Evolutionary conservation across 2,329 filamentous ascomycete species (phyloP), one percentile per base, ranked within the genome.

Genomic region (Chaetomiaceae sp.): DNA sequence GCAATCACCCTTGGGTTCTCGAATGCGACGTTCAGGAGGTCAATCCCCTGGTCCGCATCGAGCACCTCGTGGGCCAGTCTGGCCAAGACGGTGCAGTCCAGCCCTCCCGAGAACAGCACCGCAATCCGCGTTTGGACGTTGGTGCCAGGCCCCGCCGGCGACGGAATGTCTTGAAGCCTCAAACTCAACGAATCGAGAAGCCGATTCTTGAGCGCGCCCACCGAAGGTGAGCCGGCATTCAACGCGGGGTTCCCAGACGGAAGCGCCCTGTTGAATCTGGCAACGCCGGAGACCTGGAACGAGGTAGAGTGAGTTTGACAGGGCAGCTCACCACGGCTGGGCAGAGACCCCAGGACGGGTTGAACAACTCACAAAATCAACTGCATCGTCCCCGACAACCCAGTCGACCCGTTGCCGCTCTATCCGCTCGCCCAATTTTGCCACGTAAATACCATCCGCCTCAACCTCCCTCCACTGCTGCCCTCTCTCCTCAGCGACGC

Each of bases 21-120:
- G 59, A 98, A 98, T 0, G 91, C 93, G 37, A 98, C 91, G 56
- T 98, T 98, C 53, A 98, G 75, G 8, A 98, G 73, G 60, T 97
- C 93, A 50, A 98, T 82, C 1, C 76, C 70, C 58, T 94, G 83
- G 4, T 74, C 66, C 0, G 61, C 12, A 0, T 86, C 85, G 2
- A 97, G 62, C 2, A 94, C 66, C 11, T 95, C 84, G 61, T 95
- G 86, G 10, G 78, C 73, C 19, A 97, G 67, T 35, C 89, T 79
- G 18, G 91, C 91, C 39, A 98, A 72, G 1, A 96, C 73, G 0
- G 90, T 91, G 62, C 93, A 97, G 64, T 98, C 93, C 6, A 98
- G 75, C 0, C 93, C 93, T 2, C 93, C 93, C 0, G 93, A 98
- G 64, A 97, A 98, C 0, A 98, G 71, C 1, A 98, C 73, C 0